Conservation (phyloP, 2,329 filamentous ascomycete species). For the Thelonectria rubi region DNA sequence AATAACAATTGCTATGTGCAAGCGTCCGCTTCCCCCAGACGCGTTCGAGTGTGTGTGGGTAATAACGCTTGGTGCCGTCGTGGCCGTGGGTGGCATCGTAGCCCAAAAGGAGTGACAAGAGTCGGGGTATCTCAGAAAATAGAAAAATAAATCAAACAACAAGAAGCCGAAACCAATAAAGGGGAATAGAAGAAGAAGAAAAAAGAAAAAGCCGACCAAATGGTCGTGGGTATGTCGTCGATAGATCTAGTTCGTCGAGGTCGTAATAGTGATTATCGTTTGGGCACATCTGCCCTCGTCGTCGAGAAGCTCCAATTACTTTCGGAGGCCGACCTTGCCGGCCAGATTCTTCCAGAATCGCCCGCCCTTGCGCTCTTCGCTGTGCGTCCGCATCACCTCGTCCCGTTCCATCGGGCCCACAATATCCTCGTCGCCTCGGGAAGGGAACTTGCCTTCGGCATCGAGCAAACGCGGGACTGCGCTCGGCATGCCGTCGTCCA, state of each 20-base stretch:
- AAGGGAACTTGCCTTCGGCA: conserved; percentile 84
- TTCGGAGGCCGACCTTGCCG: conserved; percentile 54
- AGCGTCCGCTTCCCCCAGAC: conserved; percentile 17
- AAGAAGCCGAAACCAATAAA: conserved; percentile 20
- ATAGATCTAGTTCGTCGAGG: conserved; percentile 33
- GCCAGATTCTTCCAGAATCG: conserved; percentile 61
- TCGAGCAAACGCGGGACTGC: conserved; percentile 76
- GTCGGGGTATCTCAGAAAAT: conserved; percentile 42
- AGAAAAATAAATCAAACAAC: conserved; percentile 1
- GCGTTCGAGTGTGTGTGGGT: conserved; percentile 15
- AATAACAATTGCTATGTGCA: conserved; percentile 35
- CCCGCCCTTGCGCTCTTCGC: conserved; percentile 55
- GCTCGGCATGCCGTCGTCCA: conserved; percentile 67
- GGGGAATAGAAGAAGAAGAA: conserved; percentile 29
- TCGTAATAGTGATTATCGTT: conserved; percentile 38
- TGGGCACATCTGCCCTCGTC: conserved; percentile 7
- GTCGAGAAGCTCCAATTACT: conserved; percentile 30
- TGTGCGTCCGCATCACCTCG: conserved; percentile 59
- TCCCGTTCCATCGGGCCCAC: conserved; percentile 87
- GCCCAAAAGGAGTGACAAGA: conserved; percentile 41
- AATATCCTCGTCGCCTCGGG: conserved; percentile 89
- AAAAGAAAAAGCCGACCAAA: conserved; percentile 31
- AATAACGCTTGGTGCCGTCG: conserved; percentile 35
- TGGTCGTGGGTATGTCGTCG: conserved; percentile 30
- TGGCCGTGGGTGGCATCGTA: conserved; percentile 30